These are phyloP conservation scores for Lunularia cruciata DNA, from an alignment of 225 moss, liverwort and hornwort species.

Conservation along the genomic window DNA sequence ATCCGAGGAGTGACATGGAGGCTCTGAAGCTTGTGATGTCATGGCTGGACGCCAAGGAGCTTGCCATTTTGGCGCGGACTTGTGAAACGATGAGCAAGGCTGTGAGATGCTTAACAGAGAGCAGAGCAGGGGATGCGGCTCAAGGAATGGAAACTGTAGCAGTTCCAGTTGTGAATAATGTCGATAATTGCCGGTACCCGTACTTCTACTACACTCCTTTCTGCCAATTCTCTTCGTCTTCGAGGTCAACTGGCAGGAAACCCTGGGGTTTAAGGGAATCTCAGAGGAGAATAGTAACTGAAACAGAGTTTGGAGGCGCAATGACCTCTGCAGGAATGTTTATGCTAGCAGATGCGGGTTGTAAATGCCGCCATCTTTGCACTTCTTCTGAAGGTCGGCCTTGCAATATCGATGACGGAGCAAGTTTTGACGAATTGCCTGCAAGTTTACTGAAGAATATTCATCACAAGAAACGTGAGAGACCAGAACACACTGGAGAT, in stretches of 20 bases:
- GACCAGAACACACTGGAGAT: too few relatives aligned
- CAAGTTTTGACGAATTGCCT: neutral
- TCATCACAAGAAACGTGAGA: too few relatives aligned
- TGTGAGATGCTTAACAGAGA: constrained; percentile 46
- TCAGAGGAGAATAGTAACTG: constrained; percentile 34
- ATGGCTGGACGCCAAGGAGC: constrained; percentile 54
- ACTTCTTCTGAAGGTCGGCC: neutral
- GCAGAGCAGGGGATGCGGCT: constrained; percentile 54
- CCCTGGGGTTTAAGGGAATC: constrained; percentile 53
- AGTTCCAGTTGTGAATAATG: constrained; percentile 59
- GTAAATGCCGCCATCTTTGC: constrained; percentile 27
- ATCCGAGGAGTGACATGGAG: constrained; percentile 4
- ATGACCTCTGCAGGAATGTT: constrained; percentile 22
- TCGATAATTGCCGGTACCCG: constrained; percentile 72
- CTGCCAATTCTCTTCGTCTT: constrained; percentile 35
- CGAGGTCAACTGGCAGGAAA: neutral
- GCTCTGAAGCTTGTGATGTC: constrained; percentile 48
- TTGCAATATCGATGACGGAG: constrained; percentile 4
- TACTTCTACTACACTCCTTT: constrained; percentile 74
- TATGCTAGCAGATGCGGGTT: constrained; percentile 28
- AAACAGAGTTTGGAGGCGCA: constrained; percentile 40
- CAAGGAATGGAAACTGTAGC: constrained; percentile 69
- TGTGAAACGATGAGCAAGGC: constrained; percentile 45
- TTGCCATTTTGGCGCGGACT: constrained; percentile 51
- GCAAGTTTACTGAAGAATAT: neutral